Percentiles rank a stretch among this genome's conserved stretches.
Evolutionary conservation across 306 rosid species (phyloP).

Genomic region (Castanea mollissima): DNA sequence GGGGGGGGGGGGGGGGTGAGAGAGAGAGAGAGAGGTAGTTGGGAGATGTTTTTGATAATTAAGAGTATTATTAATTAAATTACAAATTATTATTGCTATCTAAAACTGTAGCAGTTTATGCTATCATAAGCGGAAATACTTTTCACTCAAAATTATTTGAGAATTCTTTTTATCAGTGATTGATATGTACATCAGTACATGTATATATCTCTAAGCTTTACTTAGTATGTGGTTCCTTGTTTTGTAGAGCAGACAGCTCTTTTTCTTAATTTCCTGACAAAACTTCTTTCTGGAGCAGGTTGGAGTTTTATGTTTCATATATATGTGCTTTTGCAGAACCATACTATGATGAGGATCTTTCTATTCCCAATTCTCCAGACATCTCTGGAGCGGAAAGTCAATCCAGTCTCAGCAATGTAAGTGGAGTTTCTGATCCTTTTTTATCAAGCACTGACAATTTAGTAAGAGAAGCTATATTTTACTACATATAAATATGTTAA

Average conservation of each 20-base stretch:
- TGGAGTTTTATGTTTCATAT: conserved; percentile 27
- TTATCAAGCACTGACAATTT: conserved; percentile 16
- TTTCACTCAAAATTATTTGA: not conserved
- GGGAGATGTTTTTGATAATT: not conserved
- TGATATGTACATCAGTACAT: not conserved
- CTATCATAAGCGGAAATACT: not conserved
- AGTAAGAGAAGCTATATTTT: conserved; percentile 1
- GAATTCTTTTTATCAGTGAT: not conserved
- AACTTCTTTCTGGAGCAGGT: conserved; percentile 3
- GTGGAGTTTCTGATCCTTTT: conserved; percentile 33
- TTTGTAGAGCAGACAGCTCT: not conserved
- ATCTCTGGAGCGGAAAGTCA: conserved; percentile 50
- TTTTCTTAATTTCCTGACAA: conserved; percentile 7
- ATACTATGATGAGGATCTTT: conserved; percentile 41
- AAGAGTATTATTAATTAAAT: not conserved
- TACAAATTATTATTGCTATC: not conserved
- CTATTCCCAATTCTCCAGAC: conserved; percentile 49
- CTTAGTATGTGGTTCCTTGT: not conserved
- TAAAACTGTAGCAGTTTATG: not conserved
- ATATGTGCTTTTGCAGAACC: conserved; percentile 56
- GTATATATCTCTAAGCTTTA: not conserved
- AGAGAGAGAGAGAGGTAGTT: not conserved
- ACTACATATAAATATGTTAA: not conserved
- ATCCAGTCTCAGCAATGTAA: conserved; percentile 60
- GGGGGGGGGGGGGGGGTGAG: not conserved